Base-by-base conservation (phyloP, 768 basidiomycete genomes). In the Crassisporium funariophilum region DNA sequence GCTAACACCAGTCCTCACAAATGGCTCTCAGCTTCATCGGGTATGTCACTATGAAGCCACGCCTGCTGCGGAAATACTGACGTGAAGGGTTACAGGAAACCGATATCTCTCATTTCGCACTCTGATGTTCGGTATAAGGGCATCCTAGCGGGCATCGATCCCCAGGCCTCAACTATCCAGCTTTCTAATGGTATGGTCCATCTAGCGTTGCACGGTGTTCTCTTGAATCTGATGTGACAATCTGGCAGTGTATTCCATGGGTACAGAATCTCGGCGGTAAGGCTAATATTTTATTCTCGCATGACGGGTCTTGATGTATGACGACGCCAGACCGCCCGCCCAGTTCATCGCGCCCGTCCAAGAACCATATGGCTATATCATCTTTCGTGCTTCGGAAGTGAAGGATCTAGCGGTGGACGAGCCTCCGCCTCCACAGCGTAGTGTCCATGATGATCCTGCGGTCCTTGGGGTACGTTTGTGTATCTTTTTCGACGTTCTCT, bases 121-220 rank as follows among this genome's bases (percentile, higher is more conserved):
- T 90, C 88, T 41, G 91, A 91, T 79, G 88, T 93, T 50, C 86
- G 91, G 46, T 94, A 93, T 71, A 79, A 88, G 53, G 91, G 91
- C 50, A 91, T 89, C 52, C 75, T 94, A 37, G 88, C 88, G 39
- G 89, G 88, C 29, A 91, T 94, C 60, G 89, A 92, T 70, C 86
- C 91, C 24, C 79, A 73, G 51, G 86, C 86, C 40, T 90, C 88
- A 9, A 94, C 91, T 3, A 93, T 94, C 54, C 87, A 89, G 63
- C 78, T 93, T 27, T 88, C 87, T 23, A 91, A 91, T 77, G 91
- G 91, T 90, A 51, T 34, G 74, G 47, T 13, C 6, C 50, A 29
- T 7, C 7, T 7, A 29, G 27, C 7, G 27, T 7, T 7, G 13
- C 27, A 7, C 8, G 47, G 34, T 57, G 17, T 2, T 25, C 20